These are phyloP conservation scores for Tricholoma saponaceum DNA, from an alignment of 768 basidiomycete genomes.

Conservation along the genomic window DNA sequence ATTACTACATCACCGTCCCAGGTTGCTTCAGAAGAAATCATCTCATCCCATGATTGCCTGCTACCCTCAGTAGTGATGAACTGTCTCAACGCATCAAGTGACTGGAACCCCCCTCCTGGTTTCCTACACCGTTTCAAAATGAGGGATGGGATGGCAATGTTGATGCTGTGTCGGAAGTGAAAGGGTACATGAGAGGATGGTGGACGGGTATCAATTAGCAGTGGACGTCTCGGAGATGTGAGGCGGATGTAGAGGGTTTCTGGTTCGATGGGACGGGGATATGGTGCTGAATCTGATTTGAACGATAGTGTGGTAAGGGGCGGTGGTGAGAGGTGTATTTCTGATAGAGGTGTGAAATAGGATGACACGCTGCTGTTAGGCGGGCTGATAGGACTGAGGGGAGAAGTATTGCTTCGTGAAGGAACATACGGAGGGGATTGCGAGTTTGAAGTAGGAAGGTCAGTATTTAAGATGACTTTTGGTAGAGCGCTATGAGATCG, in stretches of 20 bases:
- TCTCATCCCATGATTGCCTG: constrained; percentile 64
- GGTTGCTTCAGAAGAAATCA: constrained; percentile 41
- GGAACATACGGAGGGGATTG: constrained; percentile 16
- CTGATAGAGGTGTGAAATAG: constrained; percentile 51
- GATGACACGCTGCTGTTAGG: constrained; percentile 37
- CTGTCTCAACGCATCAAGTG: constrained; percentile 66
- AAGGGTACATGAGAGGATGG: constrained; percentile 58
- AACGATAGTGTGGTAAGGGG: constrained; percentile 24
- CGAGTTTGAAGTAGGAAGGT: constrained; percentile 23
- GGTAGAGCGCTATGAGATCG: constrained; percentile 52
- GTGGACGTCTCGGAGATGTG: constrained; percentile 46
- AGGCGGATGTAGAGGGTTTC: constrained; percentile 46
- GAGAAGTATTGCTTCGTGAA: constrained; percentile 23
- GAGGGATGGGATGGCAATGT: constrained; percentile 85
- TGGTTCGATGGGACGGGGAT: constrained; percentile 37
- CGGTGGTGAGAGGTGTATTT: constrained; percentile 20
- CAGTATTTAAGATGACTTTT: constrained; percentile 34
- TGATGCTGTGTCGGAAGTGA: constrained; percentile 69
- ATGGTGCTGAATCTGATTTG: constrained; percentile 17
- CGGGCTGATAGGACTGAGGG: constrained; percentile 40
- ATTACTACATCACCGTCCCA: constrained; percentile 80
- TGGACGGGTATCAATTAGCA: constrained; percentile 82
- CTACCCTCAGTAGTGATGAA: constrained; percentile 81
- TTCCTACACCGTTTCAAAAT: constrained; percentile 84
- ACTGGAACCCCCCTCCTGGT: constrained; percentile 62